phyloP scores from a whole-genome alignment of 768 basidiomycete species.

The Lepiota brunneoincarnata region DNA sequence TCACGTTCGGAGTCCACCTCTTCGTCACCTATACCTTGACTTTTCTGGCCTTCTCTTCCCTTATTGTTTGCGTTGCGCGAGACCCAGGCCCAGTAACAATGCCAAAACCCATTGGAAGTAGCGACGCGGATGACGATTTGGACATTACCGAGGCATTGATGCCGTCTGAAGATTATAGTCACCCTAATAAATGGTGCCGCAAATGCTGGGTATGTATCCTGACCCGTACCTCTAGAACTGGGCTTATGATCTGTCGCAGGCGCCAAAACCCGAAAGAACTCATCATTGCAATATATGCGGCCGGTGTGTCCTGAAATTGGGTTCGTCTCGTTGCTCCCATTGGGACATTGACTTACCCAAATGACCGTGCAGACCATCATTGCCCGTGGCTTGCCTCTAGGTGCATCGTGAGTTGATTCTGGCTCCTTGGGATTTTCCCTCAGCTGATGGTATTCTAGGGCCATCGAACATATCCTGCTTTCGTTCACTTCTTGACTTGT shows the following conservation, averaged over 20 bases:
- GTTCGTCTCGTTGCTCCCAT: constrained; percentile 36
- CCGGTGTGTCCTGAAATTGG: constrained; percentile 84
- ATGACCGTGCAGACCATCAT: constrained; percentile 63
- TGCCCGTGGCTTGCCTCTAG: constrained; percentile 80
- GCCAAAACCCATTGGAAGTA: constrained; percentile 18
- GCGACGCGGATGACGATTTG: constrained; percentile 34
- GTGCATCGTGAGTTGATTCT: constrained; percentile 59
- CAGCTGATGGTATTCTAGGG: constrained; percentile 45
- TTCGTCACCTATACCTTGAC: constrained; percentile 60
- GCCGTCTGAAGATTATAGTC: constrained; percentile 37
- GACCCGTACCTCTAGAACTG: neutral
- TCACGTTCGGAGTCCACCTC: constrained; percentile 52
- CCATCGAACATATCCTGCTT: constrained; percentile 80
- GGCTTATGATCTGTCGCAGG: constrained; percentile 26
- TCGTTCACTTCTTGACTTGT: constrained; percentile 72
- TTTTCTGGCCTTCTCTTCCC: constrained; percentile 68
- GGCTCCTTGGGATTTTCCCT: neutral
- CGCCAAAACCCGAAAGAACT: constrained; percentile 73
- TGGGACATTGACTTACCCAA: constrained; percentile 9
- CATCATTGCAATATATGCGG: constrained; percentile 78
- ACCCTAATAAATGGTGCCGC: constrained; percentile 70
- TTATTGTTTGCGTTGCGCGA: constrained; percentile 68
- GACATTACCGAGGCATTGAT: constrained; percentile 63
- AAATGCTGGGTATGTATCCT: constrained; percentile 59
- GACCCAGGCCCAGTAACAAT: constrained; percentile 69